Evolutionary conservation across 1,284 basidiomycete genomes (phyloP).

Genomic region (Malassezia equina): DNA sequence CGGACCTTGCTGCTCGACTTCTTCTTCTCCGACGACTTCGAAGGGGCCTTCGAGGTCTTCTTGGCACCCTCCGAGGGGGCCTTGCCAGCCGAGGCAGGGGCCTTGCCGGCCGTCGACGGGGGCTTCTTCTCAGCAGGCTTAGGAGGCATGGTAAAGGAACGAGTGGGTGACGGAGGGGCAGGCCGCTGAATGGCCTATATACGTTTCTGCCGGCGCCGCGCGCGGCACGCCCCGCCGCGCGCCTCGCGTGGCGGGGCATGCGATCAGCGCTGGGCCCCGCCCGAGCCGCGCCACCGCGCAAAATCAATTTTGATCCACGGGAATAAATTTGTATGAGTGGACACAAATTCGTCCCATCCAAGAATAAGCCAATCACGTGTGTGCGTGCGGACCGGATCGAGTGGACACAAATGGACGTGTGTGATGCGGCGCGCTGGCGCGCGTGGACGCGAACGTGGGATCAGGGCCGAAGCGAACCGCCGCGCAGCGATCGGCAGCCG

Average conservation of each 20-base stretch:
- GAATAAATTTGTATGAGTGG: neutral
- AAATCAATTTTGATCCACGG: constrained; percentile 10
- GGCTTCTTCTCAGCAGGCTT: constrained; percentile 51
- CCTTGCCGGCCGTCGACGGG: constrained; percentile 55
- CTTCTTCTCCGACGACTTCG: constrained; percentile 55
- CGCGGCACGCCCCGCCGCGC: constrained; percentile 7
- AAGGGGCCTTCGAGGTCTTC: constrained; percentile 50
- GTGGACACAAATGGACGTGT: constrained; percentile 1
- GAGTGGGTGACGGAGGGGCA: neutral
- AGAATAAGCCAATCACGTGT: neutral
- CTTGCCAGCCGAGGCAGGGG: constrained; percentile 52
- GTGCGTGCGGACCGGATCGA: neutral
- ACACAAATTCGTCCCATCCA: neutral
- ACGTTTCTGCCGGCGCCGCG: constrained; percentile 11
- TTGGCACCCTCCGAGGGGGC: constrained; percentile 58
- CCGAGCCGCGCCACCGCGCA: neutral
- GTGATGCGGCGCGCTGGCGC: neutral
- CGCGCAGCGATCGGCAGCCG: neutral
- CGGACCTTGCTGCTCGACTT: constrained; percentile 58
- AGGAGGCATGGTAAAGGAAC: constrained; percentile 33
- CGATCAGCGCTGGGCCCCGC: neutral
- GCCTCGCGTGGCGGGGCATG: neutral
- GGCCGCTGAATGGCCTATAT: constrained; percentile 16
- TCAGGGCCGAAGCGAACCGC: neutral
- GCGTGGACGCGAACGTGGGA: neutral